Percentiles rank a stretch among this genome's conserved stretches.
phyloP scores from a whole-genome alignment of 306 rosid genomes.

The Luffa aegyptiaca region DNA sequence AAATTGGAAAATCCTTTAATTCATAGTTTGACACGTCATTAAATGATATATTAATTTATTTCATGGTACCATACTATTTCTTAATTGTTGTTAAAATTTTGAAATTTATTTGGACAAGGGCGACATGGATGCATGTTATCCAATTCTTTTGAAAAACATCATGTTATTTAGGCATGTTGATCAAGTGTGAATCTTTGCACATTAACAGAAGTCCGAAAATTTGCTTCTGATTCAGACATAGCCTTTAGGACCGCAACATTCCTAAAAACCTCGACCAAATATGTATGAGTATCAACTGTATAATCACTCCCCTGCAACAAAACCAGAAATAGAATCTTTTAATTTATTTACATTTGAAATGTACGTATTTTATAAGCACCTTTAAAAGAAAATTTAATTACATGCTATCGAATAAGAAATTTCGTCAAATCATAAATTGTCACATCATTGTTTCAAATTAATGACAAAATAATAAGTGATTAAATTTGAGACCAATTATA shows the following conservation, averaged over 20 bases:
- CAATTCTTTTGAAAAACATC: background rate
- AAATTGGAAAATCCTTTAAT: too few species aligned
- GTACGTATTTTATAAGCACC: background rate
- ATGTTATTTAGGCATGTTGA: background rate
- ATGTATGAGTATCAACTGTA: conserved; percentile 57
- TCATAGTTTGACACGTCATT: too few species aligned
- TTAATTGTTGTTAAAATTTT: too few species aligned
- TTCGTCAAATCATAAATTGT: too few species aligned
- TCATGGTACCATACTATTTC: too few species aligned
- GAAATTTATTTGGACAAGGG: background rate
- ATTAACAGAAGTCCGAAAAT: conserved; percentile 46
- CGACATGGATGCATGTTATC: background rate
- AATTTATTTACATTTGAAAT: background rate
- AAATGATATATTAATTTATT: too few species aligned
- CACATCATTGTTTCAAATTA: too few species aligned
- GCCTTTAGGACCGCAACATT: conserved; percentile 87
- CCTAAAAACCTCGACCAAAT: conserved; percentile 73
- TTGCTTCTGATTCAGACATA: conserved; percentile 81
- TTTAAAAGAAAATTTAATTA: too few species aligned
- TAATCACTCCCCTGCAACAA: conserved; percentile 38
- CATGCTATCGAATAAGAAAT: too few species aligned
- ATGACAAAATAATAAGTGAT: too few species aligned
- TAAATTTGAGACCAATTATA: too few species aligned
- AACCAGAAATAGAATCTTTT: conserved; percentile 11
- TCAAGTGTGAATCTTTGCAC: conserved; percentile 53